These are phyloP conservation scores for Vitis rupestris DNA, from an alignment of 164 flowering plant species.

Conservation along the genomic window DNA sequence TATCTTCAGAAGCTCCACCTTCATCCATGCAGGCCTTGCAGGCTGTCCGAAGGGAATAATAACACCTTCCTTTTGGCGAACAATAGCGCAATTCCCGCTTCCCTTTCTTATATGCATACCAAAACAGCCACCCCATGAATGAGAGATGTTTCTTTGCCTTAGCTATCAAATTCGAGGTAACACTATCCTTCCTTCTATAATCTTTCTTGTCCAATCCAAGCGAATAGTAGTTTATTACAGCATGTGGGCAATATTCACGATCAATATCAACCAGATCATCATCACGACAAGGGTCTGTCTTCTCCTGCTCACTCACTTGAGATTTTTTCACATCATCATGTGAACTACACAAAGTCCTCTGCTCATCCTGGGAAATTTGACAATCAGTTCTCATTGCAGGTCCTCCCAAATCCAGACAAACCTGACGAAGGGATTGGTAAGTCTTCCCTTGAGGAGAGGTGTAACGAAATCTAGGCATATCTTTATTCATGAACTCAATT, in stretches of 20 bases:
- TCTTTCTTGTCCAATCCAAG: not conserved
- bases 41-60: constrained; percentile 13
- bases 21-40: constrained; percentile 14
- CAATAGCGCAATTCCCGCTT: constrained; percentile 14
- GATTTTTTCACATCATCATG: constrained; percentile 1
- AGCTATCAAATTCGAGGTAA: not conserved
- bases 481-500: constrained; percentile 30
- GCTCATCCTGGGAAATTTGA: constrained; percentile 5
- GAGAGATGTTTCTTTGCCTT: constrained; percentile 12
- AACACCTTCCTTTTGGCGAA: constrained; percentile 10
- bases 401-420: constrained; percentile 25
- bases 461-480: constrained; percentile 30
- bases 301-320: not conserved
- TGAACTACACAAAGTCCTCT: constrained; percentile 7
- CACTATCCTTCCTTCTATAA: not conserved
- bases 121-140: constrained; percentile 17
- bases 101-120: not conserved
- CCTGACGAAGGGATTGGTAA: constrained; percentile 37
- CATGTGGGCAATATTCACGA: constrained; percentile 8
- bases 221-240: constrained; percentile 2
- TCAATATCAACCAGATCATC: not conserved
- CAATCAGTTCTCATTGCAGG: not conserved
- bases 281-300: not conserved
- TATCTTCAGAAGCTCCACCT: not conserved
- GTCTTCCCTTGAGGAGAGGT: constrained; percentile 40